Base-by-base conservation (phyloP, 805 yeast species). In the Cyberlindnera euphorbiiphila region DNA sequence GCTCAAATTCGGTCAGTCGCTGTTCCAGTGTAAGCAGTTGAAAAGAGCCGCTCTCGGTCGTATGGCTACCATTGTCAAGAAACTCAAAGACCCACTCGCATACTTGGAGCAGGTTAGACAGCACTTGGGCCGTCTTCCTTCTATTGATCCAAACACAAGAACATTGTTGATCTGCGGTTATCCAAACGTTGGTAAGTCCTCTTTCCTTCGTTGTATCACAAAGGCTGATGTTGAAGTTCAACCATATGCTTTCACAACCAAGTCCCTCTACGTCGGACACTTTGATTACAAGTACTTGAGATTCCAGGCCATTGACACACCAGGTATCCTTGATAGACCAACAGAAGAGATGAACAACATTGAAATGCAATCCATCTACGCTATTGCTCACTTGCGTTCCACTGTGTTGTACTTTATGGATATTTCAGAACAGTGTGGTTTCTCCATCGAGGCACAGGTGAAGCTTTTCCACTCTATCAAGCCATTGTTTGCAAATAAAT, bases 311-410 rank as follows among this genome's bases (percentile, higher is more conserved):
- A 93, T 93, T 59, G 99, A 93, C 66, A 93, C 98, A 25, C 98
- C 99, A 23, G 99, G 99, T 71, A 89, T 93, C 56, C 72, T 93
- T 62, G 99, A 93, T 66, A 81, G 98, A 64, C 98, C 98, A 43
- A 88, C 97, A 30, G 99, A 93, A 66, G 98, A 93, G 62, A 93
- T 93, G 99, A 93, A 93, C 72, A 93, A 93, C 67, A 93, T 93
- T 64, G 99, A 93, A 71, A 93, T 93, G 98, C 99, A 93, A 71
- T 85, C 95, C 34, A 93, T 93, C 58, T 93, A 93, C 58, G 98
- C 98, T 45, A 88, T 93, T 72, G 98, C 98, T 23, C 98, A 93
- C 66, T 77, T 93, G 64, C 79, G 98, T 62, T 89, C 98, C 20
- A 86, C 97, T 64, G 96, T 93, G 30, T 67, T 93, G 58, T 93